Evolutionary conservation across 176 grass and related monocot genomes (phyloP), one percentile per base, ranked within the genome.

Genomic region (Coix lacrymajobi): DNA sequence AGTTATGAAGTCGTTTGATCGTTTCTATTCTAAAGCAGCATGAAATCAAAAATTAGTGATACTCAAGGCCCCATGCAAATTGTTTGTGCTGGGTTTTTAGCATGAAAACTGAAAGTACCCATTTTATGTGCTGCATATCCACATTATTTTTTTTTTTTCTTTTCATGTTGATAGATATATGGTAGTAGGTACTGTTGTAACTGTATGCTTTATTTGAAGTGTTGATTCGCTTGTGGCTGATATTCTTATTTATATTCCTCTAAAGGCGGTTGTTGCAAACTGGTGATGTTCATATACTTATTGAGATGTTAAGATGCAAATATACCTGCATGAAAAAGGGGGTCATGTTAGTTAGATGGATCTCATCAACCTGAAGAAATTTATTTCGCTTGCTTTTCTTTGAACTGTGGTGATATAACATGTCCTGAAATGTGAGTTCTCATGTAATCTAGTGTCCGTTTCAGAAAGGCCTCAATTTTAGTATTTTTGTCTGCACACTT

Each of bases 391-490:
- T 29, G 34, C 1, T 44, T 73, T 1, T 63, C 25, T 68, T 22
- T 26, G 9, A 12, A 17, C 15, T 78, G 63, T 85, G 36, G 70
- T 10, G 5, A 45, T 85, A 2, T 69, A 67, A 52, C 12, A 6
- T 77, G 19, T 78, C 29, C 38, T 78, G 38, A 40, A 84, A 67
- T 78, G 36, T 36, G 52, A 70, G 49, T 34, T 85, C 22, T 71
- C 14, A 71, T 62, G 66, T 14, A 61, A 62, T 25, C 34, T 28
- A 60, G 15, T 77, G 17, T 22, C 19, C 11, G 25, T 61, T 69
- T 45, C 22, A 38, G 0, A 3, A 48, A 72, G 3, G 69, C n/a
- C 17, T 62, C 1, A 4, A n/a, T 71, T 45, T 39, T 61, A 10
- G 5, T 78, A 62, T 78, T 25, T 71, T 9, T 62, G 10, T 17